These are phyloP conservation scores for Anastatica hierochuntica DNA, from an alignment of 345 rosid genomes.

Conservation along the genomic window DNA sequence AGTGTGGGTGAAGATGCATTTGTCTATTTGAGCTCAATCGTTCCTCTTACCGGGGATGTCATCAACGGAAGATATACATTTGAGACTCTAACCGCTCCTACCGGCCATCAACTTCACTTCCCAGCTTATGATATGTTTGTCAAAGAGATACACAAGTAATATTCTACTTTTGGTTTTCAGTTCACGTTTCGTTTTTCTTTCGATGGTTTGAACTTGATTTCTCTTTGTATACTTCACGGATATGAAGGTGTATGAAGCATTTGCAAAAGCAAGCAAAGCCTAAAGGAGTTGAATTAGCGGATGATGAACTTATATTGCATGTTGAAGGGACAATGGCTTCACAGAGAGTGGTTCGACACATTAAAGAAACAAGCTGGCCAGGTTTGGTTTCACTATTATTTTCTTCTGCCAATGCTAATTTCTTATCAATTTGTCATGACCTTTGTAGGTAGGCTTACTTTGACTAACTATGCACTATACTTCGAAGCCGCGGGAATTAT, in stretches of 20 bases:
- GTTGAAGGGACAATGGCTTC: conserved; percentile 80
- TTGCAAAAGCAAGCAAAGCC: conserved; percentile 66
- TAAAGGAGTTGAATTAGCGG: conserved; percentile 59
- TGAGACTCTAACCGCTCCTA: conserved; percentile 75
- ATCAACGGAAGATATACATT: conserved; percentile 70
- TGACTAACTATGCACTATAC: conserved; percentile 85
- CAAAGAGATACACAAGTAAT: conserved; percentile 64
- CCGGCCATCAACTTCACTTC: conserved; percentile 53
- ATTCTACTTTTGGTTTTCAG: no score
- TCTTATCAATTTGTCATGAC: background rate
- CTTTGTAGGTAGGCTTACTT: conserved; percentile 71
- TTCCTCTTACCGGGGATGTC: conserved; percentile 61
- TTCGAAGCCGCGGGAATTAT: conserved; percentile 79
- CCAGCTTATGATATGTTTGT: conserved; percentile 77
- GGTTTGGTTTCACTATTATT: conserved; percentile 29
- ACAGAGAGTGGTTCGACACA: conserved; percentile 79
- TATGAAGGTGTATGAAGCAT: conserved; percentile 55
- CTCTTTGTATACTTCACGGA: background rate
- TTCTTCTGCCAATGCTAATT: background rate
- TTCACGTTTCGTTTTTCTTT: background rate
- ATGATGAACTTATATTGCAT: conserved; percentile 79
- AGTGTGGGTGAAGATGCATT: conserved; percentile 78
- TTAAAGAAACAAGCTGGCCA: conserved; percentile 84
- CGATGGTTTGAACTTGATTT: background rate
- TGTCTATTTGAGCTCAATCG: conserved; percentile 60